Evolutionary conservation across 495 filamentous ascomycete species (phyloP).

Genomic region (Baudoinia panamericana): DNA sequence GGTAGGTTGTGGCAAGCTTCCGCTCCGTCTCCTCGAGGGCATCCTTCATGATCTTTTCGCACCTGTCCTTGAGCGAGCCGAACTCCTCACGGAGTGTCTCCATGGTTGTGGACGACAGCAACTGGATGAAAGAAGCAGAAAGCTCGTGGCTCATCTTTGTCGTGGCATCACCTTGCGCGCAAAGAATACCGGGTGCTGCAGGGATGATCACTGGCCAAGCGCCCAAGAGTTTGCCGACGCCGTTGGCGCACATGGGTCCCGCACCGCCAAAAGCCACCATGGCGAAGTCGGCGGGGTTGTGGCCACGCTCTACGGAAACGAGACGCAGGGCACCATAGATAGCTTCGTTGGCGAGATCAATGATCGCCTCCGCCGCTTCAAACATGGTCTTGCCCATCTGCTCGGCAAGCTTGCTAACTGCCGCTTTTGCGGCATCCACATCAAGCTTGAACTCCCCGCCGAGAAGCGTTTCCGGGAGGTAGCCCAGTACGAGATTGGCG

Average conservation of each 20-base stretch:
- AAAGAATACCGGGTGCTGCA: conserved; percentile 38
- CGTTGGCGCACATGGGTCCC: conserved; percentile 38
- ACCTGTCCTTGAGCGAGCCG: conserved; percentile 17
- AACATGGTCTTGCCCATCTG: conserved; percentile 33
- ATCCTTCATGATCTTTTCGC: conserved; percentile 20
- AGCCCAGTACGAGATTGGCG: conserved; percentile 38
- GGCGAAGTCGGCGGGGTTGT: conserved; percentile 40
- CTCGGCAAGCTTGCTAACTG: conserved; percentile 33
- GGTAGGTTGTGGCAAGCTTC: conserved; percentile 27
- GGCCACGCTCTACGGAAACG: conserved; percentile 40
- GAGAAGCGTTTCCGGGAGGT: conserved; percentile 34
- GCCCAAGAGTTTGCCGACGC: conserved; percentile 36
- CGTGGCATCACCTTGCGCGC: conserved; percentile 38
- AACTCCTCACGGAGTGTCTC: conserved; percentile 24
- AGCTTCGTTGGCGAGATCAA: conserved; percentile 38
- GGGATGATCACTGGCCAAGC: conserved; percentile 41
- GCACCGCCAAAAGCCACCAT: conserved; percentile 41
- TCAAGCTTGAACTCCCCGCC: conserved; percentile 37
- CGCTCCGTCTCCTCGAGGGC: conserved; percentile 19
- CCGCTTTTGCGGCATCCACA: conserved; percentile 27
- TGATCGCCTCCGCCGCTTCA: conserved; percentile 37
- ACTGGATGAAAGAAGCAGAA: conserved; percentile 33
- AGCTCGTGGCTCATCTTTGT: conserved; percentile 37
- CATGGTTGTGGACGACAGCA: conserved; percentile 26
- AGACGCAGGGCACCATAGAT: conserved; percentile 40